phyloP scores from a whole-genome alignment of 306 rosid genomes.

The Sphenostylis stenocarpa region DNA sequence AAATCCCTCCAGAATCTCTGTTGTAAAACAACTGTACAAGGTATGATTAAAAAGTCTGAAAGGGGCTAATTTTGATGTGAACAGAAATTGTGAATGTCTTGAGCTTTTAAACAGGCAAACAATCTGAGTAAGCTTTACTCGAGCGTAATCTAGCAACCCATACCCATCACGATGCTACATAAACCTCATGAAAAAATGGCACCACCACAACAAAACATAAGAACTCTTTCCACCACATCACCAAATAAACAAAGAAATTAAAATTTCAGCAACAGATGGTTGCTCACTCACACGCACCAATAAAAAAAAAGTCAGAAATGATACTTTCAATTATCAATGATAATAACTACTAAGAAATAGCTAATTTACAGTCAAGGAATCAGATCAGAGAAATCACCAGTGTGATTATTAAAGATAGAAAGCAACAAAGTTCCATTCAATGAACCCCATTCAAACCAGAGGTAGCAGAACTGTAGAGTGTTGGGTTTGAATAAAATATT shows the following conservation, averaged over 20 bases:
- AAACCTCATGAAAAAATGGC: slow-evolving; percentile 17
- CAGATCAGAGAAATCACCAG: neutral
- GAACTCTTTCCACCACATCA: neutral
- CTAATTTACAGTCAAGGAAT: neutral
- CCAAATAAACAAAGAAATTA: slow-evolving; percentile 2
- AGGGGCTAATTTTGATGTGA: slow-evolving; percentile 4
- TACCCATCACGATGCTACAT: neutral
- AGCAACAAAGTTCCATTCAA: neutral
- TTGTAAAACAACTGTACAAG: slow-evolving; percentile 81
- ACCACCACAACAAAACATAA: slow-evolving; percentile 4
- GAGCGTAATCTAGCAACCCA: neutral
- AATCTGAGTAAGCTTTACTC: slow-evolving; percentile 8
- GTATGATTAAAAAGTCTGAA: slow-evolving; percentile 18
- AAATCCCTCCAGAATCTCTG: slow-evolving; percentile 95
- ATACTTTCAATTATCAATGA: slow-evolving; percentile 10
- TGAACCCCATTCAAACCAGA: neutral
- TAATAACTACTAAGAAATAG: slow-evolving; percentile 3
- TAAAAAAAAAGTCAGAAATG: slow-evolving; percentile 26
- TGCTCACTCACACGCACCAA: neutral
- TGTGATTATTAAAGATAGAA: neutral
- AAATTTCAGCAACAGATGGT: slow-evolving; percentile 5
- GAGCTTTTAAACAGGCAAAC: neutral
- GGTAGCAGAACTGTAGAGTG: neutral
- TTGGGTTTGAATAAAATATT: neutral
- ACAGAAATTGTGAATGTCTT: neutral